Conservation (phyloP, 139 green algal genomes). For the Monoraphidium neglectum region DNA sequence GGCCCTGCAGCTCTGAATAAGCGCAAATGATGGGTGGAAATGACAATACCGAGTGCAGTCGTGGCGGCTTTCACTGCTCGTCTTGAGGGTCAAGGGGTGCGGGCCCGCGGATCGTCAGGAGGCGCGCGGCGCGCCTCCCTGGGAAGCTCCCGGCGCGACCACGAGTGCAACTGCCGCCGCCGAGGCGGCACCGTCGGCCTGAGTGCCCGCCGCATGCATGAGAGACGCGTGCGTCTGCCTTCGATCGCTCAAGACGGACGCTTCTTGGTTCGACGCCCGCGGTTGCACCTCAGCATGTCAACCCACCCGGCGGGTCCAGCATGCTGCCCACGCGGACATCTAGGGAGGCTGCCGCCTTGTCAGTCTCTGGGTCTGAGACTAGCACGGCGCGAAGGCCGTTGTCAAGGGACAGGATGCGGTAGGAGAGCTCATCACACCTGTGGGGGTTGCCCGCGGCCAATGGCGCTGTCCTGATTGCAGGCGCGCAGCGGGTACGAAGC, state of each 20-base stretch:
- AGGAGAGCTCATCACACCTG: constrained; percentile 57
- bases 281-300: neutral
- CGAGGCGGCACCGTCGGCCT: too few relatives aligned
- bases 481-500: too few relatives aligned
- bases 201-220: too few relatives aligned
- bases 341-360: constrained; percentile 84
- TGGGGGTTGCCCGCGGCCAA: neutral
- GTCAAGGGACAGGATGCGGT: constrained; percentile 57
- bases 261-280: neutral
- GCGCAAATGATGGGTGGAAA: too few relatives aligned
- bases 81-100: too few relatives aligned
- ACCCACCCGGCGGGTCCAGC: constrained; percentile 66
- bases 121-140: too few relatives aligned
- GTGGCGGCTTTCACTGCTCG: too few relatives aligned
- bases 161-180: too few relatives aligned
- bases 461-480: neutral
- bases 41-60: too few relatives aligned
- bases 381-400: constrained; percentile 74
- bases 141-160: too few relatives aligned
- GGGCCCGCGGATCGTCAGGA: too few relatives aligned
- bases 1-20: constrained; percentile 70
- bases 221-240: too few relatives aligned
- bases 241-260: neutral
- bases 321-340: constrained; percentile 79
- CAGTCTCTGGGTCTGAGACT: constrained; percentile 68